Base-by-base conservation (phyloP, 1,284 basidiomycete species). In the Mycena citricolor region DNA sequence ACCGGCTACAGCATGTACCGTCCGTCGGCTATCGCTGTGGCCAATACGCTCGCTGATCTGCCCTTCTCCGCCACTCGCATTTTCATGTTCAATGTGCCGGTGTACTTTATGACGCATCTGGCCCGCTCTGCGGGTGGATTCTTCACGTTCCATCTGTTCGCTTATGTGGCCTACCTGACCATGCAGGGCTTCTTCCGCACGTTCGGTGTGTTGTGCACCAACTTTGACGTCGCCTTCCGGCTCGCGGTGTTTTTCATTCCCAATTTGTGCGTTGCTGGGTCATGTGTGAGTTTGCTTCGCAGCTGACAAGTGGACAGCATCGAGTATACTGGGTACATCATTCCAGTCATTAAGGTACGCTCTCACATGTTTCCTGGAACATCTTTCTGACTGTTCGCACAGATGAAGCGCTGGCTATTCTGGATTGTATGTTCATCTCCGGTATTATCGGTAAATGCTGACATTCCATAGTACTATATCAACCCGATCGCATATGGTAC, bases 321-420 rank as follows among this genome's bases (percentile, higher is more conserved):
- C 51, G 71, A 73, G 62, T 86, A 84, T 54, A 71, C 72, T 12
- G 87, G 87, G 2, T 90, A 89, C 60, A 80, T 85, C 46, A 78
- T 89, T 51, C 85, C 85, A 1, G 74, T 83, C 7, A 74, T 76
- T 52, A 70, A 77, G n/a, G n/a, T n/a, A n/a, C n/a, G n/a, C n/a
- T n/a, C n/a, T n/a, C n/a, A n/a, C n/a, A n/a, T n/a, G n/a, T n/a
- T n/a, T n/a, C n/a, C n/a, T n/a, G n/a, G n/a, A n/a, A n/a, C n/a
- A n/a, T n/a, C n/a, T n/a, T n/a, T n/a, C n/a, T n/a, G n/a, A n/a
- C n/a, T n/a, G n/a, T n/a, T n/a, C n/a, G n/a, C n/a, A n/a, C n/a
- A n/a, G 46, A 92, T 94, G 90, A 86, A 90, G 61, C 70, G 87
- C 39, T 94, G 90, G 90, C 62, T 94, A 13, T 90, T 88, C 70